Conservation (phyloP, 768 basidiomycete genomes). For the Xerocomellus dryophilus region DNA sequence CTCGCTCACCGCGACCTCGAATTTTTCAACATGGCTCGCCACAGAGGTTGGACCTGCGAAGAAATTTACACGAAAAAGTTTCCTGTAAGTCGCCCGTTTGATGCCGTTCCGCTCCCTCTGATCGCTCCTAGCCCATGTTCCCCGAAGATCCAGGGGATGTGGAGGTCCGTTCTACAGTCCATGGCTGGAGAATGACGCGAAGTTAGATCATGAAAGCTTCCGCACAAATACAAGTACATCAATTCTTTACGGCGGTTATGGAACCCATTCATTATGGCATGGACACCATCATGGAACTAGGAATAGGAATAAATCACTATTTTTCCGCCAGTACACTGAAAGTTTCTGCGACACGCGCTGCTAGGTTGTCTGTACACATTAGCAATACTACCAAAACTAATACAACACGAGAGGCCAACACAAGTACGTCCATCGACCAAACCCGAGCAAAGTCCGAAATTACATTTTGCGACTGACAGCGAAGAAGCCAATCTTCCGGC, state of each 20-base stretch:
- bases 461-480: not conserved
- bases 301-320: not conserved
- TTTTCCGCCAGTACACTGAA: too few species aligned
- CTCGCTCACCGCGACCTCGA: slow-evolving; percentile 78
- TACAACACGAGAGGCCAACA: not conserved
- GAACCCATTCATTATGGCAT: not conserved
- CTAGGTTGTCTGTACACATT: not conserved
- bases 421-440: not conserved
- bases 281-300: not conserved
- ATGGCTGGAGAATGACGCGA: slow-evolving; percentile 68
- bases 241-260: too few species aligned
- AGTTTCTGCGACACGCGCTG: not conserved
- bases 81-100: slow-evolving; percentile 43
- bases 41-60: slow-evolving; percentile 69
- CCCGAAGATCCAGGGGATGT: slow-evolving; percentile 82
- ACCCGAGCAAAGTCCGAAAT: not conserved
- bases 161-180: slow-evolving; percentile 73
- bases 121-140: slow-evolving; percentile 72
- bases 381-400: not conserved
- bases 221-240: not conserved
- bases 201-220: not conserved
- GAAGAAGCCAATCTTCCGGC: not conserved
- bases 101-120: not conserved
- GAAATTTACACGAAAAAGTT: slow-evolving; percentile 63
- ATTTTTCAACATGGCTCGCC: slow-evolving; percentile 68